A percentile compares a stretch with the other conserved stretches of the same genome.
Conservation (phyloP, 345 rosid genomes). For the Populus ilicifolia region DNA sequence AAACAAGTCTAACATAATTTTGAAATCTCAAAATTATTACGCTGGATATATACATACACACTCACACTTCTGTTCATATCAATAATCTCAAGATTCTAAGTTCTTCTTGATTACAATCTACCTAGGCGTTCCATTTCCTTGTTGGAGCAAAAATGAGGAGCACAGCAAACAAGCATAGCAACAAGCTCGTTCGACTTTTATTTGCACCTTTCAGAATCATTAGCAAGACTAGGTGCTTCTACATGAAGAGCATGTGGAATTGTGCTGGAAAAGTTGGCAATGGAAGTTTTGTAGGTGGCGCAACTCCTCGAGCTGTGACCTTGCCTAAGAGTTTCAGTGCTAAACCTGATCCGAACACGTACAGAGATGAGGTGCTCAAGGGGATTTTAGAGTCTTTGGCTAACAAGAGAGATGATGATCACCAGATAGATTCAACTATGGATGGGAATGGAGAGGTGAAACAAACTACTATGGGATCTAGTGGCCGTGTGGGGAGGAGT, state of each 20-base stretch:
- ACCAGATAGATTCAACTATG: neutral
- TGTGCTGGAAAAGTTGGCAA: constrained; percentile 10
- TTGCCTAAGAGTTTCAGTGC: constrained; percentile 15
- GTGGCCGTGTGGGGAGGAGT: constrained; percentile 21
- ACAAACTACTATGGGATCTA: constrained; percentile 3
- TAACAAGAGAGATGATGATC: neutral
- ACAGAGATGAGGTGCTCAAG: neutral
- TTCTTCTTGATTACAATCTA: neutral
- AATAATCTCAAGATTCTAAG: neutral
- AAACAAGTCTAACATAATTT: neutral
- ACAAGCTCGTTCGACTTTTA: constrained; percentile 4
- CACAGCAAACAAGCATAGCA: constrained; percentile 12
- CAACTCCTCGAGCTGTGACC: neutral
- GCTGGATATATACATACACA: neutral
- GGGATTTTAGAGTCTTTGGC: neutral
- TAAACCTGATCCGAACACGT: neutral
- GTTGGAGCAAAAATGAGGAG: neutral
- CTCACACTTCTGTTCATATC: neutral
- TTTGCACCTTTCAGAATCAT: constrained; percentile 17
- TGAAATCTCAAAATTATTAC: neutral
- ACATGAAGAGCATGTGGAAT: constrained; percentile 17
- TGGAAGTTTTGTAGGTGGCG: constrained; percentile 3
- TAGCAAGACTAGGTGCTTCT: constrained; percentile 21
- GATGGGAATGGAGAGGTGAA: neutral
- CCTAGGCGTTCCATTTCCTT: neutral